These are phyloP conservation scores for Fagopyrum homotropicum DNA, from an alignment of 148 eudicot genomes.

Conservation along the genomic window DNA sequence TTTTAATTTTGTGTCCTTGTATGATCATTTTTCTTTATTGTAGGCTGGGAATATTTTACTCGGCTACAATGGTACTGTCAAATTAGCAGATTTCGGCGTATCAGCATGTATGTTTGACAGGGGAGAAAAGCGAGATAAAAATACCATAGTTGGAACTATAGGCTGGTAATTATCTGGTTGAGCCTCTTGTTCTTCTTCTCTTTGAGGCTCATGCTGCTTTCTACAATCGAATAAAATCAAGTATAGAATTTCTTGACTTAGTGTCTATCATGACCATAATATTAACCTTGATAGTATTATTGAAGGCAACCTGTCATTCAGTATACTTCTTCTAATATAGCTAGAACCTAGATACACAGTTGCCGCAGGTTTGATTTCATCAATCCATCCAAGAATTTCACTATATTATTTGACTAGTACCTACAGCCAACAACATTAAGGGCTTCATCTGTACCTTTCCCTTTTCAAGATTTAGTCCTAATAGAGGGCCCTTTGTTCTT, in stretches of 20 bases:
- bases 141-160: slow-evolving; percentile 96
- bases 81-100: slow-evolving; percentile 92
- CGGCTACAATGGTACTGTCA: slow-evolving; percentile 70
- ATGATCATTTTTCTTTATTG: slow-evolving; percentile 8
- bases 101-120: slow-evolving; percentile 96
- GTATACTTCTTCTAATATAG: no score
- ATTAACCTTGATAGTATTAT: neutral
- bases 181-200: neutral
- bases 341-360: no score
- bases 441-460: neutral
- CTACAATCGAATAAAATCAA: neutral
- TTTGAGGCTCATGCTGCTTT: neutral
- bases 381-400: no score
- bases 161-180: slow-evolving; percentile 56
- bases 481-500: neutral
- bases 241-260: neutral
- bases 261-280: neutral
- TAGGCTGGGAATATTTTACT: slow-evolving; percentile 96
- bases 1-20: neutral
- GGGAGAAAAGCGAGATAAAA: slow-evolving; percentile 84
- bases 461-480: neutral
- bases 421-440: no score
- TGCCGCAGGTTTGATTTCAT: no score
- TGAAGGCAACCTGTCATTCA: neutral
- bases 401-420: no score